Conservation (phyloP, 1,284 basidiomycete species). For the Mycosarcoma maydis region DNA sequence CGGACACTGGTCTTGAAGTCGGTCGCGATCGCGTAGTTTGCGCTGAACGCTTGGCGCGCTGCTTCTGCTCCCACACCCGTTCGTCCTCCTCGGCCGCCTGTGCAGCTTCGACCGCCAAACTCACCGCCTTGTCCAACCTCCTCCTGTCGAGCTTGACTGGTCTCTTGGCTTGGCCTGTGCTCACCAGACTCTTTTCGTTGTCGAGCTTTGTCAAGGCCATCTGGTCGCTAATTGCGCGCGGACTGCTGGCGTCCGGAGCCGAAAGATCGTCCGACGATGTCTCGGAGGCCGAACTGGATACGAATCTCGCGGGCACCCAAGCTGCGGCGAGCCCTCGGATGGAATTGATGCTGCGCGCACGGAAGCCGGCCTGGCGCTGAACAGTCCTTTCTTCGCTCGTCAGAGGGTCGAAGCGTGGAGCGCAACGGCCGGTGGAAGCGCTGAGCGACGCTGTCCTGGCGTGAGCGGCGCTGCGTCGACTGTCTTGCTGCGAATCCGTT, state of each 20-base stretch:
- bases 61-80: constrained; percentile 30
- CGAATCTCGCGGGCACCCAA: constrained; percentile 36
- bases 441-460: constrained; percentile 17
- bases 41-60: constrained; percentile 6
- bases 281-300: constrained; percentile 13
- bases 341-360: constrained; percentile 39
- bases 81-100: constrained; percentile 53
- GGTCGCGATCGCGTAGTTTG: too few relatives aligned
- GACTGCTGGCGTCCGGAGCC: too few relatives aligned
- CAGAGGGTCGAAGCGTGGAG: constrained; percentile 9
- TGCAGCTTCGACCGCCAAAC: constrained; percentile 49
- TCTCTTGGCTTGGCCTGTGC: constrained; percentile 4
- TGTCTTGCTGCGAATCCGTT: background rate
- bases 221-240: constrained; percentile 5
- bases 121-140: constrained; percentile 52
- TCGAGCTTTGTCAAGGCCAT: constrained; percentile 8
- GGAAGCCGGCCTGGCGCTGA: constrained; percentile 25
- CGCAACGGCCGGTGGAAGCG: background rate
- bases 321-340: constrained; percentile 38
- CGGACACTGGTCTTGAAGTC: too few relatives aligned
- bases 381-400: constrained; percentile 17
- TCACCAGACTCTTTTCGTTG: background rate
- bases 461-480: background rate
- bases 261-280: constrained; percentile 17
- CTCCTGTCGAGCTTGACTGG: constrained; percentile 44